phyloP scores from a whole-genome alignment of 148 eudicot species.

The Nyssa sinensis region DNA sequence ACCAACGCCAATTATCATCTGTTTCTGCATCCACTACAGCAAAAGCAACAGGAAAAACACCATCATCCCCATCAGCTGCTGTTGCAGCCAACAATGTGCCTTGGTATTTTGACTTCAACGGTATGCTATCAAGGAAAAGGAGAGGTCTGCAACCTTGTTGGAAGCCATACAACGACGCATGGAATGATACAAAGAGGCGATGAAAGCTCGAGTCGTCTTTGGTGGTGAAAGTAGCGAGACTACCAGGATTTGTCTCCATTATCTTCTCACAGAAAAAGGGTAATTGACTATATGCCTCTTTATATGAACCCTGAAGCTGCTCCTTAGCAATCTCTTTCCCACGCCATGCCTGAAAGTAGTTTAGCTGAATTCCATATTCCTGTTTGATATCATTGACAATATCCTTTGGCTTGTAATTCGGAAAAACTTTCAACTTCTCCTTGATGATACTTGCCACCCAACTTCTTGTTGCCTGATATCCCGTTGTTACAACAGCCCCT shows the following conservation, averaged over 20 bases:
- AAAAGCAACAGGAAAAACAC: slow-evolving; percentile 93
- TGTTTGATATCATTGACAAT: slow-evolving; percentile 83
- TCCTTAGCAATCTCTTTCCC: slow-evolving; percentile 97
- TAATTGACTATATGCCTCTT: slow-evolving; percentile 80
- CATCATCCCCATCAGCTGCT: slow-evolving; percentile 87
- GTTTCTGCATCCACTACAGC: slow-evolving; percentile 83
- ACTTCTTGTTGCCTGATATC: slow-evolving; percentile 88
- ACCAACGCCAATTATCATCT: slow-evolving; percentile 91
- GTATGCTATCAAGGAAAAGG: slow-evolving; percentile 77
- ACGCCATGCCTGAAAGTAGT: slow-evolving; percentile 96
- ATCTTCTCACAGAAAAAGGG: slow-evolving; percentile 80
- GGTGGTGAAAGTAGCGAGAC: slow-evolving; percentile 88
- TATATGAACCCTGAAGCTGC: slow-evolving; percentile 97
- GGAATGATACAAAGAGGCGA: slow-evolving; percentile 84
- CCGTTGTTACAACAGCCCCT: slow-evolving; percentile 58
- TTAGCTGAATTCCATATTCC: slow-evolving; percentile 84
- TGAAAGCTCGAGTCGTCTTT: slow-evolving; percentile 91
- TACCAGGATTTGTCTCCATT: slow-evolving; percentile 95
- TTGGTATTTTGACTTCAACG: slow-evolving; percentile 87
- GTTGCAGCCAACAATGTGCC: slow-evolving; percentile 88
- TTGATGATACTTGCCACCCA: slow-evolving; percentile 95
- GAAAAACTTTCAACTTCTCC: slow-evolving; percentile 73
- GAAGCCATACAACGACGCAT: slow-evolving; percentile 80
- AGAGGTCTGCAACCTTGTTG: slow-evolving; percentile 88
- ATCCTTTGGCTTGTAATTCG: slow-evolving; percentile 93